Percentiles rank a stretch among this genome's conserved stretches.
These are phyloP conservation scores for Clarireedia paspali DNA, from an alignment of 2,329 filamentous ascomycete genomes.

Conservation along the genomic window DNA sequence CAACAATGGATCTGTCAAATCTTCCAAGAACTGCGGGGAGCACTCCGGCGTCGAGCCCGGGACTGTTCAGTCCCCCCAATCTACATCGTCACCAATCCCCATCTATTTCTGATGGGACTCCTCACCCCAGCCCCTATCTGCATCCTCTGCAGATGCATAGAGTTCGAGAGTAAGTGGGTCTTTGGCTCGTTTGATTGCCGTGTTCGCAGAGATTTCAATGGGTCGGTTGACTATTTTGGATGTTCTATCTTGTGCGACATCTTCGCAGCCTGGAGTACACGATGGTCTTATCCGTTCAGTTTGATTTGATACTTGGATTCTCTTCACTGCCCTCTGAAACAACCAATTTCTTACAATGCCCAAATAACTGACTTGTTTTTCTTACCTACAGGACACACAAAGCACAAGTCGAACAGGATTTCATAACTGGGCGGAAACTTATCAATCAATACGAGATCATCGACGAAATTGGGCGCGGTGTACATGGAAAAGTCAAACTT, in stretches of 20 bases:
- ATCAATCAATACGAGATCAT: constrained; percentile 98
- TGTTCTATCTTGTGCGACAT: no score
- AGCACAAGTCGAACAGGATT: constrained; percentile 83
- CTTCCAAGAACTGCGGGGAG: constrained; percentile 35
- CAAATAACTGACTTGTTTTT: constrained; percentile 16
- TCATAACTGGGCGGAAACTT: constrained; percentile 81
- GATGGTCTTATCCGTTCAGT: background rate
- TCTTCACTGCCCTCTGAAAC: background rate
- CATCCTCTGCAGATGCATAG: constrained; percentile 66
- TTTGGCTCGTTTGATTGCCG: background rate
- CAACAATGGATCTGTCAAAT: constrained; percentile 27
- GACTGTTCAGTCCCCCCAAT: constrained; percentile 49
- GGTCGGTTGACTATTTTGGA: background rate
- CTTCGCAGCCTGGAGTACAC: no score
- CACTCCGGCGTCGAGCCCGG: constrained; percentile 54
- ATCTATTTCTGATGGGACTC: constrained; percentile 42
- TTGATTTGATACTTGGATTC: background rate
- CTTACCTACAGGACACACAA: constrained; percentile 64
- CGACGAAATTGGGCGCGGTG: constrained; percentile 88
- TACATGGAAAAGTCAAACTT: constrained; percentile 96
- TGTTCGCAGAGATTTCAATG: background rate
- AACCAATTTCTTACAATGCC: background rate
- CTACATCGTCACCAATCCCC: constrained; percentile 30
- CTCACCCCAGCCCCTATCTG: constrained; percentile 51
- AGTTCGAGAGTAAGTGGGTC: constrained; percentile 62